phyloP scores from a whole-genome alignment of 257 asterid genomes.

The Coffea eugenioides region DNA sequence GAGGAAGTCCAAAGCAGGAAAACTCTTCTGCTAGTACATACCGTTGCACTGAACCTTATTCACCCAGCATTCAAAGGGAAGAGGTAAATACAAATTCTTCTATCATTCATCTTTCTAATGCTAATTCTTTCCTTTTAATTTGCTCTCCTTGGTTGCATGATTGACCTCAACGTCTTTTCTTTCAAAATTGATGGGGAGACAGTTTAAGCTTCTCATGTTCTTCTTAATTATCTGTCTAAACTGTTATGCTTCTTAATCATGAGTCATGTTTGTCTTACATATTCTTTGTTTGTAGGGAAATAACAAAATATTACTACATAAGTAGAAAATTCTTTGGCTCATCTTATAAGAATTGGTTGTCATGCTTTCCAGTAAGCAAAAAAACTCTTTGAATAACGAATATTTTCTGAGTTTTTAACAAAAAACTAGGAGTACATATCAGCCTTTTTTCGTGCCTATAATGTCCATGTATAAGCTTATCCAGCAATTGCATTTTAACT shows the following conservation, averaged over 20 bases:
- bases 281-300: not conserved
- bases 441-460: not conserved
- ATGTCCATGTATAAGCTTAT: not conserved
- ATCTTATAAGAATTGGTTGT: not conserved
- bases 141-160: not conserved
- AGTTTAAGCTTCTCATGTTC: not conserved
- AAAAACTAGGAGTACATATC: not conserved
- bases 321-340: too few species aligned
- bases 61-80: constrained; percentile 16
- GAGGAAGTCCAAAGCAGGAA: constrained; percentile 22
- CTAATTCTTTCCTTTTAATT: not conserved
- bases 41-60: constrained; percentile 25
- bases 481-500: not conserved
- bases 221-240: not conserved
- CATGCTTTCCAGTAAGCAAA: not conserved
- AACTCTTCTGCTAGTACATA: constrained; percentile 30
- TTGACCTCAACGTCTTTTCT: not conserved
- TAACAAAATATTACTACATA: too few species aligned
- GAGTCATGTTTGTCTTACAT: not conserved
- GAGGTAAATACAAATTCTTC: constrained; percentile 31
- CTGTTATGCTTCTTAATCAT: not conserved
- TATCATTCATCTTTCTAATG: not conserved
- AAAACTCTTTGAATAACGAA: not conserved
- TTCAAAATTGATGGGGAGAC: not conserved
- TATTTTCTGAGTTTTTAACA: not conserved